phyloP scores from a whole-genome alignment of 2,329 filamentous ascomycete genomes.

The Calonectria pauciramosa region DNA sequence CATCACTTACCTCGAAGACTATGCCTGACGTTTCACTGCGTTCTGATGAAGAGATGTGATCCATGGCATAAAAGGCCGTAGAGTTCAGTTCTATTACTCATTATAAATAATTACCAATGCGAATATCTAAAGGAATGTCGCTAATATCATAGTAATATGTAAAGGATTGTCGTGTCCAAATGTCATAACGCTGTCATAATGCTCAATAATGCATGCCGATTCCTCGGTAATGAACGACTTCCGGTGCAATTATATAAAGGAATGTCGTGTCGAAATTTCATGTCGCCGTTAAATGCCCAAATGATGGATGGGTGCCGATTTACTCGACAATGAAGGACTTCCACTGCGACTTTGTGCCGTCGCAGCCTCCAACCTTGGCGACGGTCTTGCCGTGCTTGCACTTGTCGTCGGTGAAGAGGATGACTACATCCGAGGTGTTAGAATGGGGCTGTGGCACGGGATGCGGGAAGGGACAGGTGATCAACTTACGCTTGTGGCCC shows the following conservation, averaged over 20 bases:
- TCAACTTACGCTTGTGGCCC: conserved; percentile 1
- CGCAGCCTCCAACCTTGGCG: neutral
- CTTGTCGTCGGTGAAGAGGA: neutral
- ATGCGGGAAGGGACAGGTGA: too few species aligned
- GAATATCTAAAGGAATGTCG: neutral
- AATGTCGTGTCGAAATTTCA: neutral
- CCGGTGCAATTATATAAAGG: neutral
- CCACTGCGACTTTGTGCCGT: neutral
- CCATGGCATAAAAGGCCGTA: neutral
- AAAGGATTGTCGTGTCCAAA: neutral
- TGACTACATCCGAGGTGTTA: neutral
- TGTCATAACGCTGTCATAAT: conserved; percentile 1
- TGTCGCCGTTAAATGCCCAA: neutral
- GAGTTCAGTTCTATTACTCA: neutral
- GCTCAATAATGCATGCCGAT: neutral
- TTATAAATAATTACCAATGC: neutral
- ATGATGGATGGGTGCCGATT: neutral
- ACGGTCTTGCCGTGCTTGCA: neutral
- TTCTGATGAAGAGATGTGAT: neutral
- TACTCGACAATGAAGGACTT: neutral
- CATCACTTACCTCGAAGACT: too few species aligned
- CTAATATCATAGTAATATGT: neutral
- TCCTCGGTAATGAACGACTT: neutral
- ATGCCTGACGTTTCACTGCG: too few species aligned
- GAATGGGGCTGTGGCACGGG: neutral